Percentiles rank a stretch among this genome's conserved stretches.
Conservation (phyloP, 306 rosid genomes). For the Carpinus fangiana region DNA sequence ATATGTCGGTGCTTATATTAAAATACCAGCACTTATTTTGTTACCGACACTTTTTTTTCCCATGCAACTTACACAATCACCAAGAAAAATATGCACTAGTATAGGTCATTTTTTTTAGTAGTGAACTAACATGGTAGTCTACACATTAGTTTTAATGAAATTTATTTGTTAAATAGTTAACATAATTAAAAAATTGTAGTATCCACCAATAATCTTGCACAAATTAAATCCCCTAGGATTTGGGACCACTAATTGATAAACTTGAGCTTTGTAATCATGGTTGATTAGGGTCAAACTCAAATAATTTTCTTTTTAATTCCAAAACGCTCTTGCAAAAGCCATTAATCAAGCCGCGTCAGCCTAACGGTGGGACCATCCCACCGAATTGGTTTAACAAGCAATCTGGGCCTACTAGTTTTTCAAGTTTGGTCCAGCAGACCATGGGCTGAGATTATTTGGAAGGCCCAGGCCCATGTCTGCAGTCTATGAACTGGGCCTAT, state of each 20-base stretch:
- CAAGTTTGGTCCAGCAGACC: neutral
- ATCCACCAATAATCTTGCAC: no score
- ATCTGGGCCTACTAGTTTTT: constrained; percentile 12
- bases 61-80: no score
- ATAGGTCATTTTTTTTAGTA: no score
- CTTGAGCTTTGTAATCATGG: neutral
- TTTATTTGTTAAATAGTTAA: no score
- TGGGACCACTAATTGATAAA: neutral
- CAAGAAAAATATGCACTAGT: no score
- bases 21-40: no score
- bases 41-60: no score
- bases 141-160: no score
- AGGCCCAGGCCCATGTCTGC: neutral
- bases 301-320: constrained; percentile 3
- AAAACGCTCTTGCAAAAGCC: constrained; percentile 39
- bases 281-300: constrained; percentile 28
- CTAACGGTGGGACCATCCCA: constrained; percentile 21
- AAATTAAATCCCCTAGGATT: no score
- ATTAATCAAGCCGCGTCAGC: constrained; percentile 46
- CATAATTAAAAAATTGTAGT: no score
- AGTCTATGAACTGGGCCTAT: neutral
- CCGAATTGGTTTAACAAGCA: constrained; percentile 17
- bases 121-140: no score
- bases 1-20: no score
- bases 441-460: neutral